Evolutionary conservation across 1,284 basidiomycete genomes (phyloP), one percentile per base, ranked within the genome.

Genomic region (Heterobasidion parviporum): DNA sequence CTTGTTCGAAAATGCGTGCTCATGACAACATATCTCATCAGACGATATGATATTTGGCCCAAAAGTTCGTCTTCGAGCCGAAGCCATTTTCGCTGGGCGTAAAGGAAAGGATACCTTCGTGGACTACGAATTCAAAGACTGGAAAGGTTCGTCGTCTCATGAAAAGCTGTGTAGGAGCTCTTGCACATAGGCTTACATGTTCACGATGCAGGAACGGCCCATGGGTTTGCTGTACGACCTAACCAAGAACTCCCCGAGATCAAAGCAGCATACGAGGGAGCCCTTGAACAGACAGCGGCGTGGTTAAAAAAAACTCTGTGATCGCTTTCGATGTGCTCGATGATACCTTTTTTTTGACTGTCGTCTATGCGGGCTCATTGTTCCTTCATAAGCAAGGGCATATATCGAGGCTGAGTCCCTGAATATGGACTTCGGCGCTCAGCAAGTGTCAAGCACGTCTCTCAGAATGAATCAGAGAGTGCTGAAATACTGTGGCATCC

Each of bases 41-140:
- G 81, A 82, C 49, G 85, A 87, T 61, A 61, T 69, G 10, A 62
- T 67, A 18, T 81, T 87, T 65, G 63, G 67, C 6, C 61, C 69
- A 4, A 53, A 65, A 15, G 60, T 73, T 7, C 73, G 78, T 9
- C 63, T 71, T 26, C 61, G 76, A 54, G 68, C 74, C 5, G 75
- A 81, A 63, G 71, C 73, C 14, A 61, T 72, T 6, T 74, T 83
- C 53, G 71, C 69, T 7, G 67, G 65, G 4, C 71, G 75, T 3
- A 74, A 76, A 48, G 73, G 67, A n/a, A 77, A 72, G 54, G 66
- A 70, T 1, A 65, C 72, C 10, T 75, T 66, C 34, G 63, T 81
- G 5, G 74, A 77, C 8, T 79, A 81, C 60, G 79, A 84, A 63
- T 81, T 85, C 62, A 71, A 67, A 46, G 72, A 74, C 18, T 83